Evolutionary conservation across 164 flowering plant genomes (phyloP).

Genomic region (Kalanchoe fedtschenkoi): DNA sequence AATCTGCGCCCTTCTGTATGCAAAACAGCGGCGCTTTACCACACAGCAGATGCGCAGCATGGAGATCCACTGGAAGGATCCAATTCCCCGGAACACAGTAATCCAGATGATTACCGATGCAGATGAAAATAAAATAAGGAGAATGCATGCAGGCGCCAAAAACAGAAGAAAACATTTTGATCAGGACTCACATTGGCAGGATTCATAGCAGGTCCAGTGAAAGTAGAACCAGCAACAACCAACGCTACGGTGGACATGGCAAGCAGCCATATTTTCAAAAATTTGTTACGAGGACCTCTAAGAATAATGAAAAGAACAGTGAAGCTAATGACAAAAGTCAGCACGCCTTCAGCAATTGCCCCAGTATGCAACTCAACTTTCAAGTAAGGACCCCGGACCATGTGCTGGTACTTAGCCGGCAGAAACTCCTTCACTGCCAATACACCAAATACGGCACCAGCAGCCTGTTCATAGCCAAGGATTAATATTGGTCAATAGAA

Average conservation of each 20-base stretch:
- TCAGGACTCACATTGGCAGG: conserved; percentile 92
- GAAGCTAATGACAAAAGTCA: conserved; percentile 58
- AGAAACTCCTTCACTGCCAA: conserved; percentile 53
- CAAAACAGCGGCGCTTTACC: too few relatives aligned
- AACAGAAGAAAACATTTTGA: too few relatives aligned
- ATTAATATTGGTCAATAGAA: background rate
- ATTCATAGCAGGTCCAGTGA: conserved; percentile 88
- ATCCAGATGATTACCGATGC: too few relatives aligned
- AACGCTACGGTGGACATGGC: conserved; percentile 41
- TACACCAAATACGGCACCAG: conserved; percentile 18
- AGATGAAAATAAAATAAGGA: too few relatives aligned
- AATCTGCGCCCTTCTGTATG: too few relatives aligned
- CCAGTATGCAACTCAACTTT: too few relatives aligned
- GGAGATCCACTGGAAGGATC: too few relatives aligned
- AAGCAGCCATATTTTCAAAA: too few relatives aligned
- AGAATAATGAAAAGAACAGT: conserved; percentile 45
- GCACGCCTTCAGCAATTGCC: conserved; percentile 69
- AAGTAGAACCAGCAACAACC: conserved; percentile 47
- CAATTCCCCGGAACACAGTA: too few relatives aligned
- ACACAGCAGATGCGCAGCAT: too few relatives aligned
- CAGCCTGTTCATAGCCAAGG: too few relatives aligned
- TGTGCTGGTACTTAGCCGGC: conserved; percentile 55
- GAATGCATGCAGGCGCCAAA: too few relatives aligned
- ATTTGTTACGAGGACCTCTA: conserved; percentile 49
- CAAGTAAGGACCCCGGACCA: conserved; percentile 85